Base-by-base conservation (phyloP, 108 stramenopile genomes). In the Nitzschia putrida region DNA sequence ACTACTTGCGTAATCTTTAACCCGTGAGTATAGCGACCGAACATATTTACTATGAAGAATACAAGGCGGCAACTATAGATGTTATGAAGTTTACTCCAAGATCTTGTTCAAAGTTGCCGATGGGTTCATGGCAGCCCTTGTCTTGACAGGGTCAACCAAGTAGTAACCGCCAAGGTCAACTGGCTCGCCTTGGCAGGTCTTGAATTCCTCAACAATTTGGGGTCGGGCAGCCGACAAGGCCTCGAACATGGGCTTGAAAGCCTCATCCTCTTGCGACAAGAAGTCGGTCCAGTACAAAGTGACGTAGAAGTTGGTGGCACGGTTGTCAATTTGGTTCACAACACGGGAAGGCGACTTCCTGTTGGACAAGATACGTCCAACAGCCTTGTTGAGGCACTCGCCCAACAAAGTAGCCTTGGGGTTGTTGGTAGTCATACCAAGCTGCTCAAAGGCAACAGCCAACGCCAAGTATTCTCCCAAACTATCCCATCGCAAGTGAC, bases 211-310 rank as follows among this genome's bases (percentile, higher is more conserved):
- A 11, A 97, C 91, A 74, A 97, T 97, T 52, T 86, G 65, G 55
- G 80, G 55, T 53, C 93, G 81, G 38, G 85, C 83, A 34, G 61
- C 74, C 20, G 87, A 75, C 26, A 97, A 79, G 23, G 82, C 69
- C 13, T 90, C 86, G 56, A 85, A 93, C 38, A 95, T 69, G 13
- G 90, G 78, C 64, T 89, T 80, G 80, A 75, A 97, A 54, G 80
- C 61, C 25, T 82, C 77, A 76, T 95, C 94, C 52, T 86, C 77
- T 57, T 91, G 87, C 25, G 89, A 84, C 53, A 97, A 85, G 67
- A 83, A 91, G 53, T 97, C 96, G 25, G 96, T 91, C 96, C 96
- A 97, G 75, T 97, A 97, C 41, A 95, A 80, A 23, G 90, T 89
- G 16, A 95, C 79, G 79, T 95, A 97, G 73, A 84, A 97, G 71